Evolutionary conservation across 164 flowering plant species (phyloP).

Genomic region (Chimonanthus praecox): DNA sequence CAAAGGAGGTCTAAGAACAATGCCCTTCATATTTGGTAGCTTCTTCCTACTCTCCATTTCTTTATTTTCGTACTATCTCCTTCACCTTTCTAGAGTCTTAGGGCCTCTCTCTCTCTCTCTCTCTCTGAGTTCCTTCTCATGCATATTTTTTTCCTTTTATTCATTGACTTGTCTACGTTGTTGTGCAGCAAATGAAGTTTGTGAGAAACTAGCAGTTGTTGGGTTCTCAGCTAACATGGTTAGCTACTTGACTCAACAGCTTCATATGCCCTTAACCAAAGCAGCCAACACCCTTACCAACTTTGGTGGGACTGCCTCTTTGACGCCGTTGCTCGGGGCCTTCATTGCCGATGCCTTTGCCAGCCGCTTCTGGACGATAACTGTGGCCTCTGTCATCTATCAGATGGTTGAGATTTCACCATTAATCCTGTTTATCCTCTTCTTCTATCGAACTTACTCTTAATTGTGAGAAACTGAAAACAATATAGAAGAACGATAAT

Average conservation of each 20-base stretch:
- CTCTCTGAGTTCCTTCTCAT: neutral
- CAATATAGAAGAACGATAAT: too few relatives aligned
- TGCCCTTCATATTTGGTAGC: constrained; percentile 86
- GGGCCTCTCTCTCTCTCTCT: neutral
- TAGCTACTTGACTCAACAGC: constrained; percentile 70
- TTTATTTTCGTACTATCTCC: neutral
- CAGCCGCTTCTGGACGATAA: constrained; percentile 90
- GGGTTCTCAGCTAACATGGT: constrained; percentile 84
- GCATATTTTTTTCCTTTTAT: neutral
- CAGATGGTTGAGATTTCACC: constrained; percentile 40
- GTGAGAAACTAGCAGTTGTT: constrained; percentile 93
- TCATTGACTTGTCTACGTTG: neutral
- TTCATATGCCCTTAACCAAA: constrained; percentile 78
- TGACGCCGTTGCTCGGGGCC: constrained; percentile 88
- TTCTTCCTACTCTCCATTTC: neutral
- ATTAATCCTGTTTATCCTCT: neutral
- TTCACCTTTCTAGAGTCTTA: neutral
- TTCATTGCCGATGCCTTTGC: constrained; percentile 76
- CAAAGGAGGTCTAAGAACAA: constrained; percentile 63
- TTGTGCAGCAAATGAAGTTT: constrained; percentile 67
- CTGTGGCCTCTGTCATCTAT: constrained; percentile 73
- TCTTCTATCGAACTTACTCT: neutral
- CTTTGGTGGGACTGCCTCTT: constrained; percentile 79
- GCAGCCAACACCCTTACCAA: constrained; percentile 94
- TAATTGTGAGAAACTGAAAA: too few relatives aligned